Base-by-base conservation (phyloP, 768 basidiomycete genomes). In the Fomitopsis pulvina region DNA sequence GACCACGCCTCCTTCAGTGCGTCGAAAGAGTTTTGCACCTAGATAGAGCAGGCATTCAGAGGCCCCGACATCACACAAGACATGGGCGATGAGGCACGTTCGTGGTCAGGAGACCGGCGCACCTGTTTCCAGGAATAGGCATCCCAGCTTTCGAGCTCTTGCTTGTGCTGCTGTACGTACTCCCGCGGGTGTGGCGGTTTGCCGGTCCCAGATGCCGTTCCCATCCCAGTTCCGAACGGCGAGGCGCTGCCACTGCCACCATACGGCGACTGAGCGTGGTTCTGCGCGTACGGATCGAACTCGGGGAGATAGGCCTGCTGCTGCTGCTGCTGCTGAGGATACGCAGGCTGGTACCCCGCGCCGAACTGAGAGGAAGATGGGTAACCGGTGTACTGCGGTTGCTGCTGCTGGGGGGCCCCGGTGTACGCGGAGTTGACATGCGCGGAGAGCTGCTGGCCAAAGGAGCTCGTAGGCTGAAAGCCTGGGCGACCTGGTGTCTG, bases 61-160 rank as follows among this genome's bases (percentile, higher is more conserved):
- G n/a, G 47, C 41, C 48, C 4, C 7, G 34, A n/a, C n/a, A n/a
- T n/a, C n/a, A n/a, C n/a, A n/a, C n/a, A 45, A 14, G n/a, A 46
- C 18, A n/a, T 16, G 10, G 29, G 29, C 4, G 26, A n/a, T 20
- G 16, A 21, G 45, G 40, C 39, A 7, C 4, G 25, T 20, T 8
- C 5, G 37, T 18, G 29, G n/a, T 16, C 22, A 5, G 21, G 30
- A 20, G 34, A 18, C 24, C 1, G 16, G 40, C 56, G n/a, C 30
- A 63, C 59, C 66, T 86, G 84, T 63, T 82, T 87, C 87, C 87
- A 89, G 11, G 82, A 67, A 50, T 76, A 78, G 6, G 65, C 30
- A 56, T 88, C 83, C 87, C 87, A 89, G 6, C 75, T 68, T 55
- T 88, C 88, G 24, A 91, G 71, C 61, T 81, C 79, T 0, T 69